These are phyloP conservation scores for Pleurotus citrinopileatus DNA, from an alignment of 768 basidiomycete genomes.

Conservation along the genomic window DNA sequence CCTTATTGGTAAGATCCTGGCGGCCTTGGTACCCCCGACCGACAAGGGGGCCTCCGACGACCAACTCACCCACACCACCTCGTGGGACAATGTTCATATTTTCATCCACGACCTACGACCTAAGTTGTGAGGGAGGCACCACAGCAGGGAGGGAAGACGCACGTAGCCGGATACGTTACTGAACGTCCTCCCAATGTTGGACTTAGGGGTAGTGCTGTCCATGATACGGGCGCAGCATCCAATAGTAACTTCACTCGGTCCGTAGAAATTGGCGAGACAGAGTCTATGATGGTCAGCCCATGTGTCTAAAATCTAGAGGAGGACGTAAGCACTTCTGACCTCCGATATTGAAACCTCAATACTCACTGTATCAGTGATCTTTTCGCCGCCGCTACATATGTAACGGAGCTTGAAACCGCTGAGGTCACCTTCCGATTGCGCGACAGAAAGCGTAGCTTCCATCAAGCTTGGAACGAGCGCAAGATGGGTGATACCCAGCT, in stretches of 20 bases:
- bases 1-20: constrained; percentile 40
- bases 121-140: constrained; percentile 14
- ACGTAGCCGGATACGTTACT: constrained; percentile 33
- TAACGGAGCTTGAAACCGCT: constrained; percentile 33
- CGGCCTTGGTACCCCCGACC: constrained; percentile 48
- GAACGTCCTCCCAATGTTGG: constrained; percentile 43
- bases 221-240: constrained; percentile 46
- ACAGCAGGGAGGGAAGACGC: constrained; percentile 7
- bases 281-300: constrained; percentile 45
- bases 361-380: constrained; percentile 48
- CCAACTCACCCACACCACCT: constrained; percentile 44
- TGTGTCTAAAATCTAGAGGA: constrained; percentile 35
- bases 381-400: constrained; percentile 50
- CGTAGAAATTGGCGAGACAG: constrained; percentile 48
- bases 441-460: constrained; percentile 42
- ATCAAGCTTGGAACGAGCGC: constrained; percentile 53
- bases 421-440: constrained; percentile 18
- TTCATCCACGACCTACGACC: constrained; percentile 38
- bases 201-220: constrained; percentile 34
- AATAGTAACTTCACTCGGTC: constrained; percentile 52
- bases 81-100: constrained; percentile 40
- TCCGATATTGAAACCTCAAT: not conserved
- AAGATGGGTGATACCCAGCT: constrained; percentile 42
- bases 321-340: not conserved
- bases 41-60: constrained; percentile 48